phyloP scores from a whole-genome alignment of 768 basidiomycete species.

The Lactifluus pinguis region DNA sequence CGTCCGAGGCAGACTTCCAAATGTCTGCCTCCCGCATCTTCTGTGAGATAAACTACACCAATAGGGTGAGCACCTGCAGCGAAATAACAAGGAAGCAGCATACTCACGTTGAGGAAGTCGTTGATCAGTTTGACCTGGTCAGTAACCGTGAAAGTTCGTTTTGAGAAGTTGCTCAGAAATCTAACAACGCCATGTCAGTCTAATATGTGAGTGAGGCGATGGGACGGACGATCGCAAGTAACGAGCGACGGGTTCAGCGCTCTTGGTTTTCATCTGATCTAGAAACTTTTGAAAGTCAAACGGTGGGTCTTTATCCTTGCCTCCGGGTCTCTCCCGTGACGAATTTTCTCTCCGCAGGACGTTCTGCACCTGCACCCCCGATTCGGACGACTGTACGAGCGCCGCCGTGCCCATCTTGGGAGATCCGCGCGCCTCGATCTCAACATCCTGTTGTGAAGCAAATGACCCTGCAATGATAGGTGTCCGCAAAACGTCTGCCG shows the following conservation, averaged over 20 bases:
- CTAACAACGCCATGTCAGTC: slow-evolving; percentile 33
- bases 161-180: slow-evolving; percentile 88
- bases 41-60: slow-evolving; percentile 68
- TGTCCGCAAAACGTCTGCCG: slow-evolving; percentile 17
- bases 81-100: neutral
- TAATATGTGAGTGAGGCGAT: neutral
- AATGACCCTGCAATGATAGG: slow-evolving; percentile 10
- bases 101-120: slow-evolving; percentile 77
- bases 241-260: slow-evolving; percentile 88
- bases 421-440: slow-evolving; percentile 5
- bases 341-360: slow-evolving; percentile 21
- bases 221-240: slow-evolving; percentile 85
- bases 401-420: neutral
- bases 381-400: neutral
- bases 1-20: slow-evolving; percentile 70
- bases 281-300: slow-evolving; percentile 96
- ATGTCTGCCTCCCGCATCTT: slow-evolving; percentile 82
- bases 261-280: slow-evolving; percentile 84
- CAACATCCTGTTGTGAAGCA: slow-evolving; percentile 7
- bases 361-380: neutral
- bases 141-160: slow-evolving; percentile 81
- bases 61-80: slow-evolving; percentile 7
- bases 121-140: slow-evolving; percentile 95
- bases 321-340: slow-evolving; percentile 21
- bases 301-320: slow-evolving; percentile 31